Evolutionary conservation across 1,139 yeast species (phyloP), one percentile per base, ranked within the genome.

Genomic region (Blastobotrys aristatus): DNA sequence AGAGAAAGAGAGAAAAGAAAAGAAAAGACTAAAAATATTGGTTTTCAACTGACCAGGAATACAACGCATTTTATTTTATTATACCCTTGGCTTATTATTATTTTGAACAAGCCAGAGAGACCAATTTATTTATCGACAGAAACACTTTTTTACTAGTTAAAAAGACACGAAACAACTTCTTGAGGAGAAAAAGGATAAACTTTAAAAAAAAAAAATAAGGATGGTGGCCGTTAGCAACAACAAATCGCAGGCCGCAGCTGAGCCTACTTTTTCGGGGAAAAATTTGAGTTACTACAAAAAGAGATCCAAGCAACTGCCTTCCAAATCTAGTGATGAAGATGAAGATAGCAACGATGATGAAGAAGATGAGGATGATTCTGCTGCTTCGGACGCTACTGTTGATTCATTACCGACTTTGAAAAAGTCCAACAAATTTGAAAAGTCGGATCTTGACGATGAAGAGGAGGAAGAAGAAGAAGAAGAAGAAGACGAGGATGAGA

Each of bases 401-500:
- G 48, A 34, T 2, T 32, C 21, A 16, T 40, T 27, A 4, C 46
- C 51, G n/a, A 48, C 46, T 27, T 40, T 49, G 33, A 43, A 44
- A 26, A 35, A 35, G 32, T 21, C 16, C 24, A 31, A 17, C 30
- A 34, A 16, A 5, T n/a, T n/a, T n/a, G n/a, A n/a, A n/a, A 24
- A 10, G 14, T 31, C 10, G 11, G 38, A 33, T 14, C 11, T 16
- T 5, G 38, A 24, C 5, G 50, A 42, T 11, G 51, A 51, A 22
- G 50, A 40, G 18, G 50, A 43, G 5, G 44, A 31, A 3, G 52
- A 47, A 26, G 36, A 31, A 17, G 38, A 38, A 27, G 38, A 41
- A 16, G 49, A 46, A 18, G 46, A 46, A 10, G 50, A 49, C 14
- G 52, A 50, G 6, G 51, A 43, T 5, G 54, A 43, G 2, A 50